Evolutionary conservation across 306 rosid genomes (phyloP).

Genomic region (Ormosia semicastrata): DNA sequence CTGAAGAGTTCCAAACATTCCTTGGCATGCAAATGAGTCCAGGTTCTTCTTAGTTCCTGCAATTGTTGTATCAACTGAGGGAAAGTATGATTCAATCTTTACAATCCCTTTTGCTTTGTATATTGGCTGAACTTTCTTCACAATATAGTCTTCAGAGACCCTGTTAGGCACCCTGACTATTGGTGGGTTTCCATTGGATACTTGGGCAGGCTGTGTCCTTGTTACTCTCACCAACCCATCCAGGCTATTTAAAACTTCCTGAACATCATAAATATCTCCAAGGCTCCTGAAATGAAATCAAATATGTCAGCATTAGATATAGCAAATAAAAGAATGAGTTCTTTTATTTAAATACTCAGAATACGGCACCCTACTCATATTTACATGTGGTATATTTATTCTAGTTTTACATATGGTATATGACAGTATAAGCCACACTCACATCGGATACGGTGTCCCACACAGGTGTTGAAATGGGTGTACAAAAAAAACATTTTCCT

Average conservation of each 20-base stretch:
- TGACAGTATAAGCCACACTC: too few species aligned
- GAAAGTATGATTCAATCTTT: constrained; percentile 41
- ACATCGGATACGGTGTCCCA: too few species aligned
- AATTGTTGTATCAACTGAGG: constrained; percentile 27
- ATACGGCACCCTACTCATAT: too few species aligned
- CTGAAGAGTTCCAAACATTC: constrained; percentile 42
- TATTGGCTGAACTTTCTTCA: constrained; percentile 29
- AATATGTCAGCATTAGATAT: not conserved
- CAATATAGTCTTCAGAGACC: constrained; percentile 33
- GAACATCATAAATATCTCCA: constrained; percentile 42
- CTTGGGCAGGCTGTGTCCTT: constrained; percentile 21
- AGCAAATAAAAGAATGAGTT: not conserved
- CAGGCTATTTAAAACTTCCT: constrained; percentile 12
- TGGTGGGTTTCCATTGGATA: constrained; percentile 11
- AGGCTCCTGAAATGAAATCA: constrained; percentile 32
- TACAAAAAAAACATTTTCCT: too few species aligned
- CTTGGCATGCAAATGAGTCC: constrained; percentile 34
- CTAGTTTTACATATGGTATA: too few species aligned
- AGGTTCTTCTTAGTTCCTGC: constrained; percentile 3
- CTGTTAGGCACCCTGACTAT: constrained; percentile 32
- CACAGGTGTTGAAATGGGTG: too few species aligned
- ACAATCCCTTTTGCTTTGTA: constrained; percentile 31
- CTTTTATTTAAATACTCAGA: too few species aligned
- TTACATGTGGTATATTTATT: too few species aligned
- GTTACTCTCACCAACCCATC: constrained; percentile 36